Evolutionary conservation across 306 rosid genomes (phyloP).

Genomic region (Fragaria nilgerrensis): DNA sequence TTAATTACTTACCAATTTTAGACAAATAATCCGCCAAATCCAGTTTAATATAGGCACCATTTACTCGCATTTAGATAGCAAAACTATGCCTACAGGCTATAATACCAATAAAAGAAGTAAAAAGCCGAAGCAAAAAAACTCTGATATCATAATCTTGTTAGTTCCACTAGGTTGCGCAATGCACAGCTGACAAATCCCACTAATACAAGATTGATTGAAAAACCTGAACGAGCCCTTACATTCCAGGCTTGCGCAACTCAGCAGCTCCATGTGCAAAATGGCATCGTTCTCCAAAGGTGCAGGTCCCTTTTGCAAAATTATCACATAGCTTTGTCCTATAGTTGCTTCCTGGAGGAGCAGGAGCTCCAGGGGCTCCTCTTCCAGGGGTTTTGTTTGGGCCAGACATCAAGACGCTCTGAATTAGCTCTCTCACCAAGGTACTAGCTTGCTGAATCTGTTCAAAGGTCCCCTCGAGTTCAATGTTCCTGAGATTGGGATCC

Average conservation of each 20-base stretch:
- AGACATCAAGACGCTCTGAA: slow-evolving; percentile 51
- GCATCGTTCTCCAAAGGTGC: slow-evolving; percentile 96
- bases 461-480: slow-evolving; percentile 91
- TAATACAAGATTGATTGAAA: slow-evolving; percentile 24
- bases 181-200: slow-evolving; percentile 38
- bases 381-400: slow-evolving; percentile 57
- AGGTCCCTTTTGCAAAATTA: slow-evolving; percentile 81
- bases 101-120: slow-evolving; percentile 17
- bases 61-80: not conserved
- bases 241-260: slow-evolving; percentile 66
- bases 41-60: not conserved
- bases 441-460: slow-evolving; percentile 91
- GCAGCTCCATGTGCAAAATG: slow-evolving; percentile 91
- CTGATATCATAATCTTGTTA: slow-evolving; percentile 35
- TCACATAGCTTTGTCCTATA: slow-evolving; percentile 89
- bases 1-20: not conserved
- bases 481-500: slow-evolving; percentile 72
- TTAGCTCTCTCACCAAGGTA: slow-evolving; percentile 77
- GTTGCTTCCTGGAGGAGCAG: slow-evolving; percentile 55
- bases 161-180: slow-evolving; percentile 30
- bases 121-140: slow-evolving; percentile 24
- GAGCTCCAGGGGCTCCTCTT: slow-evolving; percentile 38
- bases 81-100: not conserved
- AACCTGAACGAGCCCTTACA: slow-evolving; percentile 28
- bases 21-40: not conserved